Base-by-base conservation (phyloP, 306 rosid species). In the Vigna trinervia region DNA sequence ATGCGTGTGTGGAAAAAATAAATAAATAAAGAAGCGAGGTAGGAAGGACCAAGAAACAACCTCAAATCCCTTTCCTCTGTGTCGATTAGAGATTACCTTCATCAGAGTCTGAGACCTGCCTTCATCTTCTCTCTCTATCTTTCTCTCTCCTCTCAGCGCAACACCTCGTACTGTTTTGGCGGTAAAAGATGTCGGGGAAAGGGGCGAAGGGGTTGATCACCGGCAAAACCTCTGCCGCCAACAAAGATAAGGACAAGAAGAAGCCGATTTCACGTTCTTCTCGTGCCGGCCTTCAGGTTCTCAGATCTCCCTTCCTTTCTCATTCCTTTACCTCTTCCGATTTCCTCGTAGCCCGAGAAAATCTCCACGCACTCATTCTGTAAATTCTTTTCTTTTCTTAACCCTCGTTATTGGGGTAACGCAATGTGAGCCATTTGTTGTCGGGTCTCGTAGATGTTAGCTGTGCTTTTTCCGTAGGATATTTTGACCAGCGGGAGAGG, bases 241-340 rank as follows among this genome's bases (percentile, higher is more conserved):
- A 71, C 87, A 89, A 91, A 45, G 91, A 90, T 77, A 91, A 89
- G 84, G 82, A 85, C 87, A 91, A 91, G 89, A 91, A 91, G 86
- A 91, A 91, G 54, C 89, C 93, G 64, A 89, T 77, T 58, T 91
- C 96, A 7, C 93, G 93, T 45, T 91, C 96, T 54, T 91, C 93
- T 61, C 90, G 96, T 48, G 93, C 96, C 20, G 96, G 93, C 23
- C 96, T 91, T 84, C 96, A 91, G 92, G 93, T 64, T 26, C 80
- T 36, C 68, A 85, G 84, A 82, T 83, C 80, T 75, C 58, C 11
- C 30, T 13, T 9, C 36, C 20, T 45, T 5, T 64, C 56, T 30
- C 6, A 4, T 34, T 53, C 69, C 14, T 67, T 53, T 47, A 12
- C 36, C 51, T 13, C 4, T 64, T 74, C 48, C 6, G 13, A 4